Evolutionary conservation across 2,329 filamentous ascomycete genomes (phyloP).

Genomic region (Cordyceps fumosorosea): DNA sequence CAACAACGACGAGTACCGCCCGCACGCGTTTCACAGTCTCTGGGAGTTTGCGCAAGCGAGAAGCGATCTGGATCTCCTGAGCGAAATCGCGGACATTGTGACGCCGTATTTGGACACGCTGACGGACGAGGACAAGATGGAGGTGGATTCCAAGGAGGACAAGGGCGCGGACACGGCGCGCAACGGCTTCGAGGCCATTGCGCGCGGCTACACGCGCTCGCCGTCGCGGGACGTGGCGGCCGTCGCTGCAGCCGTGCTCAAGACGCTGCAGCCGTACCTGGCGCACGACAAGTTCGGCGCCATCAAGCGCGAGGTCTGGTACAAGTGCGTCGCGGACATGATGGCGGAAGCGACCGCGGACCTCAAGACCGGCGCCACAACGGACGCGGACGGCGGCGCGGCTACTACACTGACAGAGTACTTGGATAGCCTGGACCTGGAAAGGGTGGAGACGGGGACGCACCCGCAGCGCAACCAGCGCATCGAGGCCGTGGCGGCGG

Average conservation of each 20-base stretch:
- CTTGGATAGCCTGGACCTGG: conserved; percentile 41
- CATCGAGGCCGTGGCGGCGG: conserved; percentile 38
- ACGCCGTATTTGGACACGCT: conserved; percentile 54
- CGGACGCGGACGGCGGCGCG: conserved; percentile 14
- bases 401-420: conserved; percentile 27
- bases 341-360: conserved; percentile 33
- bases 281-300: conserved; percentile 30
- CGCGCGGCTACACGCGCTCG: conserved; percentile 41
- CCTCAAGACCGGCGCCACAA: conserved; percentile 17
- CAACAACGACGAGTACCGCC: conserved; percentile 78
- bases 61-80: conserved; percentile 63
- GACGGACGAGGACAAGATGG: conserved; percentile 58
- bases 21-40: conserved; percentile 64
- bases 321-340: conserved; percentile 41
- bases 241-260: conserved; percentile 35
- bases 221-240: conserved; percentile 29
- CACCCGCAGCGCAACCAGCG: conserved; percentile 45
- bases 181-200: conserved; percentile 44
- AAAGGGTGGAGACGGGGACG: conserved; percentile 39
- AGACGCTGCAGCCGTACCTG: conserved; percentile 35
- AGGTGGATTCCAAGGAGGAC: conserved; percentile 52
- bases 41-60: conserved; percentile 65
- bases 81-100: conserved; percentile 59
- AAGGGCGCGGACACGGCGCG: conserved; percentile 37
- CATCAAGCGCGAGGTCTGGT: conserved; percentile 47